Base-by-base conservation (phyloP, 441 rosid species). In the Flueggea neowawraea region DNA sequence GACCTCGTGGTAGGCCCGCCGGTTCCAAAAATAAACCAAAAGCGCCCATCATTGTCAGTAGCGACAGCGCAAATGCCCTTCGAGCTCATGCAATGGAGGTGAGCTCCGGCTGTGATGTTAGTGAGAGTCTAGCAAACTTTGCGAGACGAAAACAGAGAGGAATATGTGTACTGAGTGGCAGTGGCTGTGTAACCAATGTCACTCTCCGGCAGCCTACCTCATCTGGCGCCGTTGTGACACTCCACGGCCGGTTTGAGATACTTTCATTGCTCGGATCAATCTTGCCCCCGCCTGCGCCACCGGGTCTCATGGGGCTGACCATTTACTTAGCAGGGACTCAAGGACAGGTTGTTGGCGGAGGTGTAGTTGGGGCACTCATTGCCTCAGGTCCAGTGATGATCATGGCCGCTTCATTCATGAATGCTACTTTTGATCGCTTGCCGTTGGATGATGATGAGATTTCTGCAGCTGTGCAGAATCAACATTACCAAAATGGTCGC, bases 11-110 rank as follows among this genome's bases (percentile, higher is more conserved):
- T 31, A 84, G 98, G 28, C 98, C 98, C 0, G 84, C 96, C 0
- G 98, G 98, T n/a, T 93, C 98, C 0, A 93, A 93, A 69, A 93
- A 88, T 76, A 93, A 85, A 64, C 90, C 96, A 0, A 93, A 88
- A 58, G 96, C 98, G 3, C 96, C 98, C 0, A 91, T 90, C 22
- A 88, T 93, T 14, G 83, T 88, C 67, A 82, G 97, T 0, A 75
- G 88, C 41, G 98, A 93, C 73, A 90, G 97, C 60, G 96, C 97
- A 43, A 88, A 85, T 85, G 84, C 94, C 15, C 90, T 93, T 9
- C 81, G 95, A 32, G 97, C 96, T 44, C 98, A 93, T 78, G 91
- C 88, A 73, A 85, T 93, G 12, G 98, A 93, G 71, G 85, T 93
- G 5, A 90, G 91, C 51, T 86, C 80, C 64, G 93, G 97, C 48